phyloP scores from a whole-genome alignment of 2,329 filamentous ascomycete species.

The Calonectria multiphialidica region DNA sequence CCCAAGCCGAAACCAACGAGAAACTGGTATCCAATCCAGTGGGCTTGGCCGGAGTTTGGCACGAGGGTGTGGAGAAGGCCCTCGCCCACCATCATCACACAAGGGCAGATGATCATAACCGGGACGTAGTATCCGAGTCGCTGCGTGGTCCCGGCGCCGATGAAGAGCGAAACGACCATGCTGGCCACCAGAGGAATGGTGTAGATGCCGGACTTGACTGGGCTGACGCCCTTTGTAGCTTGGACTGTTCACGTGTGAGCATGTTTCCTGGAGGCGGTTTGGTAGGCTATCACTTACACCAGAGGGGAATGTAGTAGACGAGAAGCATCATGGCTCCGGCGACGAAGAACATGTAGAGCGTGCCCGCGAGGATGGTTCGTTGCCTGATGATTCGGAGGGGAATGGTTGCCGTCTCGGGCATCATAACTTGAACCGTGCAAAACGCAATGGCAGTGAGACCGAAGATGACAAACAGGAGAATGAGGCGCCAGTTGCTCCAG shows the following conservation, averaged over 20 bases:
- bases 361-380: slow-evolving; percentile 64
- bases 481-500: slow-evolving; percentile 66
- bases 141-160: slow-evolving; percentile 62
- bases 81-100: slow-evolving; percentile 63
- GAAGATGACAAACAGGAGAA: slow-evolving; percentile 66
- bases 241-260: slow-evolving; percentile 58
- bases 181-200: slow-evolving; percentile 69
- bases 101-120: slow-evolving; percentile 64
- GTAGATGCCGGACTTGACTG: slow-evolving; percentile 68
- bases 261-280: neutral
- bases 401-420: slow-evolving; percentile 68
- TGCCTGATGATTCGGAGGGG: slow-evolving; percentile 67
- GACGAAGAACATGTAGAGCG: slow-evolving; percentile 60
- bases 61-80: slow-evolving; percentile 70
- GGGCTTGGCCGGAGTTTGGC: slow-evolving; percentile 57
- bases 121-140: slow-evolving; percentile 71
- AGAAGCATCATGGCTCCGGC: slow-evolving; percentile 65
- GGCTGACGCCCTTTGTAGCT: slow-evolving; percentile 64
- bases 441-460: slow-evolving; percentile 61
- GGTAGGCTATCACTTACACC: slow-evolving; percentile 57
- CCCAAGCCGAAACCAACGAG: slow-evolving; percentile 70
- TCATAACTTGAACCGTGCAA: slow-evolving; percentile 62
- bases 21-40: slow-evolving; percentile 73
- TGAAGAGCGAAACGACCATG: slow-evolving; percentile 64
- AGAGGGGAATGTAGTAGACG: slow-evolving; percentile 67